Evolutionary conservation across 2,329 filamentous ascomycete genomes (phyloP).

Genomic region (Madurella fahalii): DNA sequence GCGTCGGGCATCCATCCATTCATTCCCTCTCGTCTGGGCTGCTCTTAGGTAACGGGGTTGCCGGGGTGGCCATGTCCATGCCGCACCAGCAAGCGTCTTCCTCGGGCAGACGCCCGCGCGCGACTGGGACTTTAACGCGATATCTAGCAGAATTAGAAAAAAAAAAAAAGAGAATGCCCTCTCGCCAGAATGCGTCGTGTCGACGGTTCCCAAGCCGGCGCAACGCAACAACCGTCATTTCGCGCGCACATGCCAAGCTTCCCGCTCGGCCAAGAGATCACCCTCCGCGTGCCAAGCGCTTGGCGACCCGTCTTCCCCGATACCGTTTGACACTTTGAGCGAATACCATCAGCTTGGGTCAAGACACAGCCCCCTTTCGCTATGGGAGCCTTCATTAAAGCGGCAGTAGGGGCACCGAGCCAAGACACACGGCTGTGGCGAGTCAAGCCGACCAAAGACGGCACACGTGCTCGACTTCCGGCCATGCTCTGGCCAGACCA

Average conservation of each 20-base stretch:
- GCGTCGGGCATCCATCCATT: slow-evolving; percentile 1
- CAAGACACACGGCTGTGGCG: slow-evolving; percentile 1
- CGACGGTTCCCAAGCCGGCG: too few relatives aligned
- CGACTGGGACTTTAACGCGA: too few relatives aligned
- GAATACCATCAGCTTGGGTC: slow-evolving; percentile 16
- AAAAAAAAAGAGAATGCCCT: too few relatives aligned
- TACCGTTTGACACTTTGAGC: slow-evolving; percentile 10
- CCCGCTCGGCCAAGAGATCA: slow-evolving; percentile 24
- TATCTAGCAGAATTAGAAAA: too few relatives aligned
- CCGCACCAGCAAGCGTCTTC: too few relatives aligned
- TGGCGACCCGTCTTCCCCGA: slow-evolving; percentile 21
- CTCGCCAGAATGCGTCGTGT: too few relatives aligned
- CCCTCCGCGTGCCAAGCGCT: slow-evolving; percentile 26
- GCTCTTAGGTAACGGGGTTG: too few relatives aligned
- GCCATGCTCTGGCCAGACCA: background rate
- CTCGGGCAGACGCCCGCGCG: too few relatives aligned
- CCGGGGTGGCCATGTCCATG: too few relatives aligned
- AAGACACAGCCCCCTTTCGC: slow-evolving; percentile 14
- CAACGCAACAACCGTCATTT: background rate
- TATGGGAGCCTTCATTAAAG: slow-evolving; percentile 10
- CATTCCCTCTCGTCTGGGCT: background rate
- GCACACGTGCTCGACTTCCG: background rate
- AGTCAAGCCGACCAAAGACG: slow-evolving; percentile 1
- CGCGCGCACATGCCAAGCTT: slow-evolving; percentile 17
- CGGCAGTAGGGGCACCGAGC: slow-evolving; percentile 1